Base-by-base conservation (phyloP, 257 asterid genomes). In the Nemophila menziesii region DNA sequence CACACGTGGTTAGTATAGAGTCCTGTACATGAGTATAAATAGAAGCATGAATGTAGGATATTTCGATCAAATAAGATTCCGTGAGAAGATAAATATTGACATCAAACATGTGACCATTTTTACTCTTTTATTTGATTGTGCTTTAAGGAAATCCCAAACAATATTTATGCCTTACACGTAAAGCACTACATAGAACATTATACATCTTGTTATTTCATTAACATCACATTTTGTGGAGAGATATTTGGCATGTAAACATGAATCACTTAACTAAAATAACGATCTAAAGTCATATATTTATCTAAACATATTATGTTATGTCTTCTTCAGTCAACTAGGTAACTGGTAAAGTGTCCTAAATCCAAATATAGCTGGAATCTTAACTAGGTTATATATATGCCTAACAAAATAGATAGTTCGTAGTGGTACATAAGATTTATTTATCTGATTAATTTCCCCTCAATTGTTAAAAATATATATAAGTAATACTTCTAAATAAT, bases 141-240 rank as follows among this genome's bases (percentile, higher is more conserved):
- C 75, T 63, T 68, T 52, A 63, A 68, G 65, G 62, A 51, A 45
- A 65, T 58, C 68, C 66, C 40, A 57, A n/a, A n/a, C n/a, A 27
- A 44, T n/a, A 36, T 14, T 39, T 19, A 21, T 68, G 33, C 54
- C 75, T 63, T 68, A 4, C 53, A 64, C 47, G 65, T 51, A 40
- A 68, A 63, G 65, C 51, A 66, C 65, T 49, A 17, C 16, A 0
- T n/a, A 52, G 4, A 22, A 15, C 15, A 27, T 22, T 11, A 16
- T 3, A 3, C 43, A 37, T 8, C 5, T 16, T 20, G 24, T 10
- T 8, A 1, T 10, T 20, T 17, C 13, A 3, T 3, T 10, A 48
- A 49, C 9, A 20, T 33, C 17, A 20, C 46, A 39, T 10, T 45
- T 44, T 20, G 8, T 6, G 37, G 15, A 24, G 51, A 49, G 16